Evolutionary conservation across 1,139 yeast genomes (phyloP), one percentile per base, ranked within the genome.

Genomic region (Candida dubliniensis): DNA sequence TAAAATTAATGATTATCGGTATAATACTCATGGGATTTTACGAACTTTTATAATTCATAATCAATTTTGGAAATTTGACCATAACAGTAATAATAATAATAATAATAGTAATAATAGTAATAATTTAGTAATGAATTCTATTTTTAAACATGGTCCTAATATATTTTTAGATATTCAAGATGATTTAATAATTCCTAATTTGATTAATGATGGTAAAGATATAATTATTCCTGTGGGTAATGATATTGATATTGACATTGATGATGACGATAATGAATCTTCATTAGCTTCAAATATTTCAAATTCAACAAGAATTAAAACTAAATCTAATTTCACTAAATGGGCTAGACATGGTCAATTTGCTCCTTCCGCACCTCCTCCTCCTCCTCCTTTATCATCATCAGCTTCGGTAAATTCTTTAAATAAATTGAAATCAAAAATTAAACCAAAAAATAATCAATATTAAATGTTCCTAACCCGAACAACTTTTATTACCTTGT

Each of bases 141-240:
- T 47, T n/a, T 42, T 45, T 24, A 47, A 45, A 40, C 10, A 40
- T n/a, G 51, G 50, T 3, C 42, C 46, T 2, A 43, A 42, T 34
- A 33, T 46, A 7, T 46, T 46, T 26, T 39, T 46, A 33, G 46
- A 48, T 13, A 23, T 45, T n/a, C 41, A 32, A 18, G 41, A 38
- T 38, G 36, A 38, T 32, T 31, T 38, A 12, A n/a, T 38, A 10
- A 38, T 38, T 26, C 35, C 31, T 14, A 34, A 37, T 24, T 11
- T 31, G 9, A 24, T 23, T 31, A n/a, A 34, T 32, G 25, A 13
- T 10, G 11, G 38, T n/a, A 23, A 23, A 9, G 41, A 24, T 26
- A 31, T 31, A 18, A 6, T 18, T n/a, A 40, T 30, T 12, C 27
- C 25, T 10, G 37, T 15, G n/a, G 36, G 31, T 11, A 42, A 38